Base-by-base conservation (phyloP, 164 flowering plant genomes). In the Vitis rupestris region DNA sequence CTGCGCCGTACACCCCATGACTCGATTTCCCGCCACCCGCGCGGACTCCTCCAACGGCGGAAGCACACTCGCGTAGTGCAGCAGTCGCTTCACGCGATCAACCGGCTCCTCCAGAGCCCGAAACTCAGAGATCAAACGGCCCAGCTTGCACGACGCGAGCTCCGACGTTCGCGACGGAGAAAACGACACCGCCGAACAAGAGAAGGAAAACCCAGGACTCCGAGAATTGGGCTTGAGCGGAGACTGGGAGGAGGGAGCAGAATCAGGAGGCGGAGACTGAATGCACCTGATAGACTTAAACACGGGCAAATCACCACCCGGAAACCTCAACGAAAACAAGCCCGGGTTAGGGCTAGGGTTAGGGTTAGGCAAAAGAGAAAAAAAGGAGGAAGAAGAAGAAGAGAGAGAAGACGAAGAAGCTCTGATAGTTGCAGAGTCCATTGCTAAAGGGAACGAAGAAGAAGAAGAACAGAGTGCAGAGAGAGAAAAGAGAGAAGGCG, bases 1-100 rank as follows among this genome's bases (percentile, higher is more conserved):
- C 79, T 82, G 92, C 3, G 96, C 89, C 9, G 96, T 88, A 75
- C 99, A 95, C 5, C 99, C 99, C 88, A 84, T 86, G 15, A 95
- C 98, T 12, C 96, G 82, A 69, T 90, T 95, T 23, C 31, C 71
- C 71, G 13, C 72, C 67, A 79, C 76, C 16, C 85, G 80, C 27
- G 78, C 62, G 7, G 87, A 72, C 3, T 80, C 87, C 3, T 80
- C 75, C 51, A 91, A 60, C 15, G 63, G 74, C 27, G 90, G 86
- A 0, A 91, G 83, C 13, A 76, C 73, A 1, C 72, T 48, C 3
- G 97, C 89, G 63, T 90, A 89, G 65, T 84, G 86, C 48, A 95
- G 66, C 6, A 93, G 69, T 9, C 86, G 75, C 78, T 90, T 92
- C 10, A 92, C 93, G 5, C 97, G 78, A n/a, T 92, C 98, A 9